phyloP scores from a whole-genome alignment of 495 filamentous ascomycete species.

The Stereocaulon alpinum region DNA sequence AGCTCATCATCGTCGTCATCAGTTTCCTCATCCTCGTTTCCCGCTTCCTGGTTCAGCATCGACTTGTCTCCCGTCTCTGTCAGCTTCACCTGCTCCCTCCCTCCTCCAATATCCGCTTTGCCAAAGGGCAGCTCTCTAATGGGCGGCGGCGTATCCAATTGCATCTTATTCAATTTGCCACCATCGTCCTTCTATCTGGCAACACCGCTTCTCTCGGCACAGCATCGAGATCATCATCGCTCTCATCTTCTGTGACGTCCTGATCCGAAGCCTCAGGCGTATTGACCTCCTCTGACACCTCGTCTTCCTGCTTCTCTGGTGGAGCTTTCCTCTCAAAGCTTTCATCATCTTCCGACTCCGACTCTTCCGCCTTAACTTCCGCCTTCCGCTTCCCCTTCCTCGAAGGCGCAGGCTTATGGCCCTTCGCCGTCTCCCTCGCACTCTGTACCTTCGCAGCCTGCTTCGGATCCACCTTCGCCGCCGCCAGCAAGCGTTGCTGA shows the following conservation, averaged over 20 bases:
- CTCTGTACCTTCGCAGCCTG: conserved; percentile 26
- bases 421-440: conserved; percentile 32
- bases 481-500: conserved; percentile 58
- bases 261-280: conserved; percentile 18
- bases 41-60: conserved; percentile 10
- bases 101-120: conserved; percentile 10
- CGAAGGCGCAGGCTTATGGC: conserved; percentile 33
- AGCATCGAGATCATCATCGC: conserved; percentile 7
- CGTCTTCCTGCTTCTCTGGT: conserved; percentile 12
- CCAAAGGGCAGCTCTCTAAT: conserved; percentile 34
- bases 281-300: conserved; percentile 6
- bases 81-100: background rate
- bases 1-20: conserved; percentile 48
- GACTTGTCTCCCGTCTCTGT: conserved; percentile 2
- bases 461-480: conserved; percentile 45
- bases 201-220: background rate
- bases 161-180: conserved; percentile 5
- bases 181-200: background rate
- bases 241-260: conserved; percentile 22
- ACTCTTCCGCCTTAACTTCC: conserved; percentile 9
- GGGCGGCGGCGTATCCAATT: conserved; percentile 24
- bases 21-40: conserved; percentile 26
- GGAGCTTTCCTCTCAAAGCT: conserved; percentile 3
- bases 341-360: background rate
- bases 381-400: conserved; percentile 30